A percentile compares a stretch with the other conserved stretches of the same genome.
These are phyloP conservation scores for Liquidambar formosana DNA, from an alignment of 164 flowering plant genomes.

Conservation along the genomic window DNA sequence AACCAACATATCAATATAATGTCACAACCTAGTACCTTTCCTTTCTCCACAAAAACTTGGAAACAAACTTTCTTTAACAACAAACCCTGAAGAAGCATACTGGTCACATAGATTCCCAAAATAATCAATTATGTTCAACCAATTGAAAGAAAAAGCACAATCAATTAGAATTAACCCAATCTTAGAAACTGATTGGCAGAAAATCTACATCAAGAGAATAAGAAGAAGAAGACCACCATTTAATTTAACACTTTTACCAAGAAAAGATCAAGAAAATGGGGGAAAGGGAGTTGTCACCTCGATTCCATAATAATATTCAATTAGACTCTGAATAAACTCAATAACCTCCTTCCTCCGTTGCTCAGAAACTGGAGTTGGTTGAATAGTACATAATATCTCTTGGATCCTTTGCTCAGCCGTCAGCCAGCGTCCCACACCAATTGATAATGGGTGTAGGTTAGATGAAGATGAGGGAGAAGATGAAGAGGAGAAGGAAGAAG, in stretches of 20 bases:
- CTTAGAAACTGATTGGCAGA: neutral
- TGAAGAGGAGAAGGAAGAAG: slow-evolving; percentile 9
- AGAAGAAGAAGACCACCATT: neutral
- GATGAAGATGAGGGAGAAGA: slow-evolving; percentile 6
- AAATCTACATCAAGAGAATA: neutral
- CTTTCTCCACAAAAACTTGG: neutral
- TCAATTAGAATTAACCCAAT: neutral
- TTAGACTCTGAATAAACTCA: slow-evolving; percentile 21
- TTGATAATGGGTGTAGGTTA: slow-evolving; percentile 16
- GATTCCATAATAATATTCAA: slow-evolving; percentile 13
- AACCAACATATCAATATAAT: neutral
- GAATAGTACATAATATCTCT: slow-evolving; percentile 26
- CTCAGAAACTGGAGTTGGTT: slow-evolving; percentile 36
- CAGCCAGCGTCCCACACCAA: slow-evolving; percentile 26
- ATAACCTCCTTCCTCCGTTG: slow-evolving; percentile 27
- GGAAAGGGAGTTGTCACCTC: slow-evolving; percentile 28
- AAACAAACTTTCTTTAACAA: neutral
- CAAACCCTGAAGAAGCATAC: neutral
- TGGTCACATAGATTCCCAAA: neutral
- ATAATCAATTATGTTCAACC: neutral
- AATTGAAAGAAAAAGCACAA: neutral
- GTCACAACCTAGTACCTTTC: neutral
- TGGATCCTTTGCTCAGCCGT: slow-evolving; percentile 25
- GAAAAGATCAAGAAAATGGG: neutral
- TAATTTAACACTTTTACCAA: neutral